Percentiles rank a stretch among this genome's conserved stretches.
Conservation (phyloP, 139 green algal species). For the Ettlia oleoabundans region DNA sequence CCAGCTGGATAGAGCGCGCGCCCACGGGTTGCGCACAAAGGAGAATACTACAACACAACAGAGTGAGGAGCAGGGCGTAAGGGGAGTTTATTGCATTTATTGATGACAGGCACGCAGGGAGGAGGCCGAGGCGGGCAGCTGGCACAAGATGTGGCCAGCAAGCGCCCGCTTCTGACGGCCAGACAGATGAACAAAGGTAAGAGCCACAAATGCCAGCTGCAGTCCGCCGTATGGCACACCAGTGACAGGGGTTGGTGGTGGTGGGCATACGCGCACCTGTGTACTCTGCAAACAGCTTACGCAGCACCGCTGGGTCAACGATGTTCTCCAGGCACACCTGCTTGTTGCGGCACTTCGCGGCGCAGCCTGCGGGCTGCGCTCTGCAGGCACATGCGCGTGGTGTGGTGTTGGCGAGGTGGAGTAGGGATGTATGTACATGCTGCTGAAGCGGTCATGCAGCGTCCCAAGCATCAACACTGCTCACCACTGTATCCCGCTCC, state of each 20-base stretch:
- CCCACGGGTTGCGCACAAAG: slow-evolving; percentile 35
- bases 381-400: slow-evolving; percentile 21
- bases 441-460: background rate
- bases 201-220: too few relatives aligned
- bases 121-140: background rate
- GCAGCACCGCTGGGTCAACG: background rate
- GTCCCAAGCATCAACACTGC: background rate
- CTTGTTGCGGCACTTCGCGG: slow-evolving; percentile 28
- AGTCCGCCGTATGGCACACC: too few relatives aligned
- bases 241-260: too few relatives aligned
- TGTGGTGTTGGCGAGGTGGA: background rate
- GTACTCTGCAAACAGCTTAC: slow-evolving; percentile 9
- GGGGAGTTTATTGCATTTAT: background rate
- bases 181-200: too few relatives aligned
- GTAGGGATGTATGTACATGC: background rate
- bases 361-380: background rate
- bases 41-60: slow-evolving; percentile 25
- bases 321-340: slow-evolving; percentile 32
- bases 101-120: background rate
- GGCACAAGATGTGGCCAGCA: background rate
- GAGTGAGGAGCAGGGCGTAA: background rate
- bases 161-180: too few relatives aligned
- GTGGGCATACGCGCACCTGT: slow-evolving; percentile 8
- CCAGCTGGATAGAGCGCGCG: slow-evolving; percentile 22
- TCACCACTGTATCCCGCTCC: too few relatives aligned